A percentile compares a stretch with the other conserved stretches of the same genome.
Evolutionary conservation across 2,329 filamentous ascomycete species (phyloP).

Genomic region (Stemphylium vesicarium): DNA sequence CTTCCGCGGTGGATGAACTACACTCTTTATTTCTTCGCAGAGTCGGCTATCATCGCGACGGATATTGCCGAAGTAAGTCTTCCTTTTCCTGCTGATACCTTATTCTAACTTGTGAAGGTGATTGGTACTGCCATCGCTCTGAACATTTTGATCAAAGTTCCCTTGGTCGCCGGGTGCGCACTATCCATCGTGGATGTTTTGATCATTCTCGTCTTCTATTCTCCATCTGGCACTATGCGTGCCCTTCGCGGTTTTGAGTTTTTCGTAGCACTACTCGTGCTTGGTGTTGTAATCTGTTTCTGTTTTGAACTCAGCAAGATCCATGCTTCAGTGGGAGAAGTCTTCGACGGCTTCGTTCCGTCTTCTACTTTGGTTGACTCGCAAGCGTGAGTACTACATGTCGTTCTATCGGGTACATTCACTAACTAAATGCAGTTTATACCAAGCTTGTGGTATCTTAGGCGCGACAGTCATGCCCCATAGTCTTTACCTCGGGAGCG

Average conservation of each 20-base stretch:
- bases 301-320: slow-evolving; percentile 63
- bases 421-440: slow-evolving; percentile 50
- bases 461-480: slow-evolving; percentile 75
- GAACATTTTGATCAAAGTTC: slow-evolving; percentile 61
- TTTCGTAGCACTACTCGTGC: slow-evolving; percentile 61
- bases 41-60: slow-evolving; percentile 64
- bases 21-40: slow-evolving; percentile 61
- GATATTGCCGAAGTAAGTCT: slow-evolving; percentile 61
- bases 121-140: slow-evolving; percentile 64
- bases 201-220: slow-evolving; percentile 63
- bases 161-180: slow-evolving; percentile 63
- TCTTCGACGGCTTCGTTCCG: slow-evolving; percentile 63
- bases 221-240: slow-evolving; percentile 59
- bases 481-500: slow-evolving; percentile 63
- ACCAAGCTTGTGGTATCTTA: slow-evolving; percentile 74
- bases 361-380: slow-evolving; percentile 59
- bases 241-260: slow-evolving; percentile 60
- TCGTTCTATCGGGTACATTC: background rate
- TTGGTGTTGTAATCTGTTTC: slow-evolving; percentile 64
- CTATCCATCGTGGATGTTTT: slow-evolving; percentile 64
- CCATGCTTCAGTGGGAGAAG: slow-evolving; percentile 57
- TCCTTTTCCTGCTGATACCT: too few relatives aligned
- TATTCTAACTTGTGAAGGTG: slow-evolving; percentile 45
- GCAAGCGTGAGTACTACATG: slow-evolving; percentile 51
- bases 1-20: slow-evolving; percentile 63